These are phyloP conservation scores for Pythium angustatum DNA, from an alignment of 352 stramenopile genomes.

Conservation along the genomic window DNA sequence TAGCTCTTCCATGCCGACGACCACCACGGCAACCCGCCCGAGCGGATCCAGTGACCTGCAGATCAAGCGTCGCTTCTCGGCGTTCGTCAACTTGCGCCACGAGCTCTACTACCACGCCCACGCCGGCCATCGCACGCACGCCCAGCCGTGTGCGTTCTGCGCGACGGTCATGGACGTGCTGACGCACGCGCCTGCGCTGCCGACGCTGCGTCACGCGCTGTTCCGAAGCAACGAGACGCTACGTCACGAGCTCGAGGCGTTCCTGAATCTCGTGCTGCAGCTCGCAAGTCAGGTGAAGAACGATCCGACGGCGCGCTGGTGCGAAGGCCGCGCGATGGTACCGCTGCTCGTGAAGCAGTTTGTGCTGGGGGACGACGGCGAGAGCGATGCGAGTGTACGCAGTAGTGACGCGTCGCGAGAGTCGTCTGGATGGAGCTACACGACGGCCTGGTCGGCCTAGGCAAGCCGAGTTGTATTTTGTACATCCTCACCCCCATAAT, in stretches of 20 bases:
- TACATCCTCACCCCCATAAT: too few species aligned
- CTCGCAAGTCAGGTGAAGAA: conserved; percentile 13
- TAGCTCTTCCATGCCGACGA: too few species aligned
- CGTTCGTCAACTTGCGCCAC: conserved; percentile 21
- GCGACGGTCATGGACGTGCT: background rate
- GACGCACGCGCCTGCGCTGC: conserved; percentile 4
- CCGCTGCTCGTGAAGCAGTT: conserved; percentile 21
- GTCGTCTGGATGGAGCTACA: conserved; percentile 3
- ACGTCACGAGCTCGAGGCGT: conserved; percentile 11
- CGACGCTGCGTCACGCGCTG: conserved; percentile 6
- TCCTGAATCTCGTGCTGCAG: conserved; percentile 13
- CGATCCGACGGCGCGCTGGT: conserved; percentile 1
- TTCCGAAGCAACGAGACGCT: conserved; percentile 5
- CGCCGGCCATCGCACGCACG: conserved; percentile 15
- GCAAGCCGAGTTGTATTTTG: too few species aligned
- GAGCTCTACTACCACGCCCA: conserved; percentile 23
- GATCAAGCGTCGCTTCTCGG: conserved; percentile 17
- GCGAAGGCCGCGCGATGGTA: conserved; percentile 18
- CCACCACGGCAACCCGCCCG: background rate
- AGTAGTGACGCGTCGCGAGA: background rate
- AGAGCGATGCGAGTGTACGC: conserved; percentile 7
- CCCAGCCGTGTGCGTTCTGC: conserved; percentile 20
- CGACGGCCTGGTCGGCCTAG: background rate
- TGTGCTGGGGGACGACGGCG: conserved; percentile 15
- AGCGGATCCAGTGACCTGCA: background rate